A percentile compares a stretch with the other conserved stretches of the same genome.
phyloP scores from a whole-genome alignment of 1,284 basidiomycete species.

The Gastroboletus turbinatus region DNA sequence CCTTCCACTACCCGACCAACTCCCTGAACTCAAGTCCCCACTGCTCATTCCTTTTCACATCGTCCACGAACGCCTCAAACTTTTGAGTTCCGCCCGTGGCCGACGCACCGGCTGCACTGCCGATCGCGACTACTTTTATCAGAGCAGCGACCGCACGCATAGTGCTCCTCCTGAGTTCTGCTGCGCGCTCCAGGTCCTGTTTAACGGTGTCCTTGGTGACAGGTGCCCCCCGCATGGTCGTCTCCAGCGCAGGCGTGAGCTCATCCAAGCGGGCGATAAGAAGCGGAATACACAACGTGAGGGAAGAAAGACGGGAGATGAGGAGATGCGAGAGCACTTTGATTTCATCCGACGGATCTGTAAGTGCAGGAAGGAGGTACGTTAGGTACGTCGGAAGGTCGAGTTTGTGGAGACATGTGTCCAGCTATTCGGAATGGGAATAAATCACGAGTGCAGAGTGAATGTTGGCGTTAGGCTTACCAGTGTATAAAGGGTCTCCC shows the following conservation, averaged over 20 bases:
- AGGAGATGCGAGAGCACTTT: conserved; percentile 97
- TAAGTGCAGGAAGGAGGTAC: conserved; percentile 80
- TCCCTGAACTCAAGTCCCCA: conserved; percentile 74
- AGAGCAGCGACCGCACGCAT: conserved; percentile 86
- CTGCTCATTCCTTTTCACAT: conserved; percentile 57
- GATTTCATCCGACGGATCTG: conserved; percentile 93
- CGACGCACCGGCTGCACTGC: conserved; percentile 57
- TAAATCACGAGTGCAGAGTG: conserved; percentile 8
- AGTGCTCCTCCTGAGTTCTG: conserved; percentile 87
- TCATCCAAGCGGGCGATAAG: conserved; percentile 77
- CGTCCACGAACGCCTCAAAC: conserved; percentile 78
- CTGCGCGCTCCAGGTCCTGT: conserved; percentile 93
- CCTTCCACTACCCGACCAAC: conserved; percentile 34
- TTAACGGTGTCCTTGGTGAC: conserved; percentile 95
- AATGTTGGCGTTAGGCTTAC: conserved; percentile 42
- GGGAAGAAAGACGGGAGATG: conserved; percentile 84
- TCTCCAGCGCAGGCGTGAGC: conserved; percentile 76
- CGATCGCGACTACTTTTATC: conserved; percentile 60
- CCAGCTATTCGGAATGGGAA: conserved; percentile 52
- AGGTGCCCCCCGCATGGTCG: conserved; percentile 88
- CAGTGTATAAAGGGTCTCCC: conserved; percentile 95
- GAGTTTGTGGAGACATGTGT: conserved; percentile 85
- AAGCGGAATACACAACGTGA: conserved; percentile 45
- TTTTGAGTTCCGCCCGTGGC: conserved; percentile 37
- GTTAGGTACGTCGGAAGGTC: conserved; percentile 85